These are phyloP conservation scores for Colletotrichum destructivum DNA, from an alignment of 2,329 filamentous ascomycete genomes.

Conservation along the genomic window DNA sequence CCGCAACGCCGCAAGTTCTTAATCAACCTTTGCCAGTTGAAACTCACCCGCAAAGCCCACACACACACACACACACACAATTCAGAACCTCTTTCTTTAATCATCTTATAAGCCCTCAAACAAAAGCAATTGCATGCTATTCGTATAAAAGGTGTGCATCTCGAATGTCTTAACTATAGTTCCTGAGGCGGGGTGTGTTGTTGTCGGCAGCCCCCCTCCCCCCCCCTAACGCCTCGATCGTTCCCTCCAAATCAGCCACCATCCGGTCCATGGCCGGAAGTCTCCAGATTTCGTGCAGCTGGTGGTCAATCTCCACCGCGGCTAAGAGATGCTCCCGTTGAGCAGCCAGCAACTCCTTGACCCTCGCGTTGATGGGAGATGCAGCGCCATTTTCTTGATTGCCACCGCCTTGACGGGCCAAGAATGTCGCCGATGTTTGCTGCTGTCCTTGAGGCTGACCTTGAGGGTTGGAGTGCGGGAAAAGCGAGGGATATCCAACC, in stretches of 20 bases:
- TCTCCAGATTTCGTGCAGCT: slow-evolving; percentile 6
- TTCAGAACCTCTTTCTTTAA: too few species aligned
- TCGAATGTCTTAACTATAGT: too few species aligned
- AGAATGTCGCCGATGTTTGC: neutral
- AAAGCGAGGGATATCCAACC: neutral
- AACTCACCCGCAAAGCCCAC: too few species aligned
- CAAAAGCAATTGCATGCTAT: too few species aligned
- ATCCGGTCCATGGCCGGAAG: neutral
- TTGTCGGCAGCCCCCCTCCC: too few species aligned
- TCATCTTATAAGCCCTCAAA: too few species aligned
- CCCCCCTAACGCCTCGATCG: neutral
- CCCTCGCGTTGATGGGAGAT: neutral
- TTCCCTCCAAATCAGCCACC: neutral
- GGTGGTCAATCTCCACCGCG: neutral
- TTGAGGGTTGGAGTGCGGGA: too few species aligned
- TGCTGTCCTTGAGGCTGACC: neutral
- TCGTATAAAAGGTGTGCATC: too few species aligned
- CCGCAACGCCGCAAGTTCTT: too few species aligned
- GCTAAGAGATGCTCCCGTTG: neutral
- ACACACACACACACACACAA: too few species aligned
- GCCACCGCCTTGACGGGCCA: neutral
- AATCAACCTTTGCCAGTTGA: too few species aligned
- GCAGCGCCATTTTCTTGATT: neutral
- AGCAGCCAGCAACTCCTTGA: neutral
- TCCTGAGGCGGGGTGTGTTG: too few species aligned